These are phyloP conservation scores for Chrysosphaeria jannelii DNA, from an alignment of 2,329 filamentous ascomycete genomes.

Conservation along the genomic window DNA sequence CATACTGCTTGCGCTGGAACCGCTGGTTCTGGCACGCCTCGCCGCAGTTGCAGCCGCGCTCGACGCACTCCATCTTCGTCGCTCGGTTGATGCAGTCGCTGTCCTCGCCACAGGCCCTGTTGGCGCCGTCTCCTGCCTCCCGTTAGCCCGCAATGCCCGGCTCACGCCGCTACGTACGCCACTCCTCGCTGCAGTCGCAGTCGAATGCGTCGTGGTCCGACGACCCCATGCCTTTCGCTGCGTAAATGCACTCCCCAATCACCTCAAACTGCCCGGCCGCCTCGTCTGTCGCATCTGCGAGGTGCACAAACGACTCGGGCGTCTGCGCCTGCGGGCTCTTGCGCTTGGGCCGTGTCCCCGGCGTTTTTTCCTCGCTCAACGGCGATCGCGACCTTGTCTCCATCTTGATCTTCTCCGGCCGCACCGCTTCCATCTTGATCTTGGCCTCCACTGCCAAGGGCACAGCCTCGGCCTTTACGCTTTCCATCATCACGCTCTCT, in stretches of 20 bases:
- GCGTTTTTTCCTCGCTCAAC: too few species aligned
- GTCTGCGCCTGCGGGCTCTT: constrained; percentile 14
- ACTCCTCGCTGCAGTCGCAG: constrained; percentile 85
- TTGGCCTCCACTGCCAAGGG: too few species aligned
- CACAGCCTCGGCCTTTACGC: neutral
- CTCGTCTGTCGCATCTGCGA: constrained; percentile 50
- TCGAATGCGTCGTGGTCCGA: constrained; percentile 77
- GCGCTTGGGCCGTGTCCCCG: too few species aligned
- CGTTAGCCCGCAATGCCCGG: neutral
- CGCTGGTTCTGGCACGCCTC: constrained; percentile 75
- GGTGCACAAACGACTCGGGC: constrained; percentile 25
- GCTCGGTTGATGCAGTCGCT: constrained; percentile 96
- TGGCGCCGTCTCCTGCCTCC: constrained; percentile 25
- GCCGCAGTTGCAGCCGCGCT: constrained; percentile 63
- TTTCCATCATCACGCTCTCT: too few species aligned
- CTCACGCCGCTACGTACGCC: constrained; percentile 33
- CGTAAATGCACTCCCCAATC: constrained; percentile 67
- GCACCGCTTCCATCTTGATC: too few species aligned
- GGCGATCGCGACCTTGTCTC: too few species aligned
- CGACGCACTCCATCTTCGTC: constrained; percentile 87
- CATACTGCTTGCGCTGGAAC: constrained; percentile 73
- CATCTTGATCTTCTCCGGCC: constrained; percentile 15
- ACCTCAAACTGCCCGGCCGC: constrained; percentile 50
- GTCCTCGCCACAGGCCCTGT: constrained; percentile 77
- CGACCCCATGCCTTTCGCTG: constrained; percentile 66